Conservation (phyloP, 352 stramenopile genomes). For the Globisporangium perplexum region DNA sequence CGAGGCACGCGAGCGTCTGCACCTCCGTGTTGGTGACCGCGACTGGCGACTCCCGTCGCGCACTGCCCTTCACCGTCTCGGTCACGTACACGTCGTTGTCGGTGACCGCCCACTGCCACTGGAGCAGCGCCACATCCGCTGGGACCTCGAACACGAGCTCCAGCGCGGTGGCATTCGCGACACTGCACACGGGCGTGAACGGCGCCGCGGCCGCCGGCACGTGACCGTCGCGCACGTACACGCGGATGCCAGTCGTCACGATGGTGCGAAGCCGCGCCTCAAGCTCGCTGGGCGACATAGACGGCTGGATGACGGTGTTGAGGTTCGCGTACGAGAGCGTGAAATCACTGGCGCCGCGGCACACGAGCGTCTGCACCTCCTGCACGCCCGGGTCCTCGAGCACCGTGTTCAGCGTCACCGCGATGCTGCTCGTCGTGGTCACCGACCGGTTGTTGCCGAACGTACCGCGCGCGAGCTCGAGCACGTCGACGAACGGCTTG, state of each 20-base stretch:
- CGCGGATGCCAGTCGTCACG: conserved; percentile 29
- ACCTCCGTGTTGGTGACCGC: conserved; percentile 52
- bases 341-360: conserved; percentile 37
- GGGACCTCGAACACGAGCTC: conserved; percentile 66
- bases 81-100: conserved; percentile 59
- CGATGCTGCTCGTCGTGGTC: conserved; percentile 39
- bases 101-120: conserved; percentile 52
- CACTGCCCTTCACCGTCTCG: conserved; percentile 47
- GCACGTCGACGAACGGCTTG: conserved; percentile 40
- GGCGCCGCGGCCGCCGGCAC: conserved; percentile 15
- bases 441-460: conserved; percentile 69
- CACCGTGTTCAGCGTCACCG: conserved; percentile 41
- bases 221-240: conserved; percentile 30
- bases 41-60: conserved; percentile 23
- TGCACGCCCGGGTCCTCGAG: conserved; percentile 57
- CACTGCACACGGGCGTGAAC: conserved; percentile 59
- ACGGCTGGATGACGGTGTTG: conserved; percentile 23
- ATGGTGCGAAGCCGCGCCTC: conserved; percentile 49
- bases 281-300: conserved; percentile 44
- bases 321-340: conserved; percentile 30
- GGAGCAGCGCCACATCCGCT: conserved; percentile 35
- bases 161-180: conserved; percentile 27
- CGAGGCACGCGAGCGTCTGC: conserved; percentile 49
- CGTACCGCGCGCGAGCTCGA: conserved; percentile 45
- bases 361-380: conserved; percentile 62